Evolutionary conservation across 2,329 filamentous ascomycete species (phyloP).

Genomic region (Cercospora sp.): DNA sequence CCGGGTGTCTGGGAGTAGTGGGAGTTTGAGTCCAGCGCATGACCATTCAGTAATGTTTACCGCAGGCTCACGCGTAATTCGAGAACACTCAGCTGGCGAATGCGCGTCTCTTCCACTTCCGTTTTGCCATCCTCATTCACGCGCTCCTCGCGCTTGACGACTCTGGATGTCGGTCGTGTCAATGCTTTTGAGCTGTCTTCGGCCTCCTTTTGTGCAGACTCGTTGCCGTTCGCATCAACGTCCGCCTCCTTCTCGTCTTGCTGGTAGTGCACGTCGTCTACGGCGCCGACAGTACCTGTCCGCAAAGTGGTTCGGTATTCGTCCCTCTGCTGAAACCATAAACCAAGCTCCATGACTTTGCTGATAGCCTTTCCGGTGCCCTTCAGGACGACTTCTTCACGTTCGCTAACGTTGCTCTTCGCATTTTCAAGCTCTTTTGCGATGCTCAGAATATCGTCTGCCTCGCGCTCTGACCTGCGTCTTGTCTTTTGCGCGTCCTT

Average conservation of each 20-base stretch:
- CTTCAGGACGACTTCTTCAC: conserved; percentile 57
- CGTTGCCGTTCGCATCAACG: neutral
- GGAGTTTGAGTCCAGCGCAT: neutral
- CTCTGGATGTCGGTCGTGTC: neutral
- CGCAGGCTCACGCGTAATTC: conserved; percentile 39
- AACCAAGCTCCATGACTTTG: conserved; percentile 61
- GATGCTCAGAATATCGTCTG: conserved; percentile 39
- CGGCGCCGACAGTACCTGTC: conserved; percentile 63
- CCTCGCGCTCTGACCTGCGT: conserved; percentile 17
- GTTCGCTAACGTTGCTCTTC: conserved; percentile 36
- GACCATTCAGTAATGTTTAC: conserved; percentile 18
- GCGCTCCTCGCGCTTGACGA: conserved; percentile 21
- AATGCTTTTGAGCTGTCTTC: neutral
- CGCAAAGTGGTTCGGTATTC: conserved; percentile 58
- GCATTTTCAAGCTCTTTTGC: conserved; percentile 40
- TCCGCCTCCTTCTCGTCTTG: conserved; percentile 29
- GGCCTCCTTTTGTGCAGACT: neutral
- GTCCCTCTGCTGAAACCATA: conserved; percentile 63
- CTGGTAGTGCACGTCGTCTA: conserved; percentile 63
- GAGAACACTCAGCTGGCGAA: conserved; percentile 39
- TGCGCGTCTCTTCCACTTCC: conserved; percentile 40
- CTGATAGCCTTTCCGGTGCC: conserved; percentile 68
- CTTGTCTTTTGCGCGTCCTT: conserved; percentile 29
- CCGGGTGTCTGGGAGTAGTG: neutral
- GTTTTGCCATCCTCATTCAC: conserved; percentile 31